Conservation (phyloP, 2,329 filamentous ascomycete species). For the Sporothrix euskadiensis region DNA sequence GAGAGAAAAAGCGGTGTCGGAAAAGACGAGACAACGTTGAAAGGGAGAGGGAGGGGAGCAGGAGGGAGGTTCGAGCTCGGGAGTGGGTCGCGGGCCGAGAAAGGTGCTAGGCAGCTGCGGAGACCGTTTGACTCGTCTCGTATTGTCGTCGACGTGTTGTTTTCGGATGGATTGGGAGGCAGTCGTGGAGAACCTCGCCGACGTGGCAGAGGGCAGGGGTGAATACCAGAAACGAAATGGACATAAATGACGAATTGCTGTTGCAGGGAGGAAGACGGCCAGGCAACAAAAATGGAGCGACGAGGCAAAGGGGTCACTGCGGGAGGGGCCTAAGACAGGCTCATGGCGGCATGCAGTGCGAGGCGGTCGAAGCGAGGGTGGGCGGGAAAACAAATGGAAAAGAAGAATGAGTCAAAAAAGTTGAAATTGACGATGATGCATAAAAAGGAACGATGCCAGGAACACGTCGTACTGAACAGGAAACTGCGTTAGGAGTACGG, state of each 20-base stretch:
- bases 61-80: slow-evolving; percentile 11
- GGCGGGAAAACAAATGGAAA: neutral
- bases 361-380: neutral
- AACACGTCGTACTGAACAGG: neutral
- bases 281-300: slow-evolving; percentile 16
- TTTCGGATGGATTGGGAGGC: neutral
- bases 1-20: neutral
- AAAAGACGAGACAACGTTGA: neutral
- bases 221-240: neutral
- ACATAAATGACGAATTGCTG: neutral
- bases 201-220: neutral
- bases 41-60: neutral
- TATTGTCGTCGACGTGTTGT: slow-evolving; percentile 22
- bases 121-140: neutral
- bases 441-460: neutral
- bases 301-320: neutral
- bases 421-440: neutral
- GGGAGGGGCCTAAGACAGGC: slow-evolving; percentile 8
- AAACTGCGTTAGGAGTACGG: neutral
- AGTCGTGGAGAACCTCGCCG: neutral
- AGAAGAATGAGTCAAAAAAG: neutral
- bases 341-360: slow-evolving; percentile 9
- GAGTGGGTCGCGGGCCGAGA: slow-evolving; percentile 18
- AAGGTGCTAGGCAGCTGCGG: slow-evolving; percentile 9
- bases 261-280: neutral